These are phyloP conservation scores for Tinospora cordifolia DNA, from an alignment of 164 flowering plant species.

Conservation along the genomic window DNA sequence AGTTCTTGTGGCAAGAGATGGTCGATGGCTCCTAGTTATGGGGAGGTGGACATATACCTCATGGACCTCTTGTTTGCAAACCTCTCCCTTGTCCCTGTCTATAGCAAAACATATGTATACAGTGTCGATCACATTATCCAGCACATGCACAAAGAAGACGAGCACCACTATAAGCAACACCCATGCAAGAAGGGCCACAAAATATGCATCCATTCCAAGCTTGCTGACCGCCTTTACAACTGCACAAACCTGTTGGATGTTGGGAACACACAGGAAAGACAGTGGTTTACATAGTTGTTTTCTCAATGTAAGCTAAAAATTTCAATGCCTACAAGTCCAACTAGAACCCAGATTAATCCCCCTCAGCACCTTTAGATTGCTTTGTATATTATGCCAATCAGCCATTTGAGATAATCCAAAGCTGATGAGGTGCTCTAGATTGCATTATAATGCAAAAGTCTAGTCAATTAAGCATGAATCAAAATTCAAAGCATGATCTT, in stretches of 20 bases:
- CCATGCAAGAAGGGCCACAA: slow-evolving; percentile 55
- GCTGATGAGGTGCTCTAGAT: no score
- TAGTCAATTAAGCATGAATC: no score
- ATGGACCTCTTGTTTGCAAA: slow-evolving; percentile 61
- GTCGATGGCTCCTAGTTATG: slow-evolving; percentile 43
- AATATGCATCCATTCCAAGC: slow-evolving; percentile 53
- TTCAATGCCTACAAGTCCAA: no score
- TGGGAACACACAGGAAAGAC: not conserved
- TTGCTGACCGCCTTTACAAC: slow-evolving; percentile 25
- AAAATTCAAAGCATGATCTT: no score
- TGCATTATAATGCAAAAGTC: no score
- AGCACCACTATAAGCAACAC: slow-evolving; percentile 37
- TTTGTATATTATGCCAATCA: no score
- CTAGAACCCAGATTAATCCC: no score
- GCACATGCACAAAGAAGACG: slow-evolving; percentile 64
- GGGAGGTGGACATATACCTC: slow-evolving; percentile 78
- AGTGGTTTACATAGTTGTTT: no score
- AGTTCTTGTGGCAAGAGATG: slow-evolving; percentile 29
- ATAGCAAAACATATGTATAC: slow-evolving; percentile 83
- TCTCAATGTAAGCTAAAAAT: no score
- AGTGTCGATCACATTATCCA: slow-evolving; percentile 82
- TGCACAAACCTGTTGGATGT: slow-evolving; percentile 50
- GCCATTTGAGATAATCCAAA: no score
- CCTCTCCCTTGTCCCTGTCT: slow-evolving; percentile 84
- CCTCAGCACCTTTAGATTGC: no score